Conservation (phyloP, 83 land plant species). For the Larix sibirica region DNA sequence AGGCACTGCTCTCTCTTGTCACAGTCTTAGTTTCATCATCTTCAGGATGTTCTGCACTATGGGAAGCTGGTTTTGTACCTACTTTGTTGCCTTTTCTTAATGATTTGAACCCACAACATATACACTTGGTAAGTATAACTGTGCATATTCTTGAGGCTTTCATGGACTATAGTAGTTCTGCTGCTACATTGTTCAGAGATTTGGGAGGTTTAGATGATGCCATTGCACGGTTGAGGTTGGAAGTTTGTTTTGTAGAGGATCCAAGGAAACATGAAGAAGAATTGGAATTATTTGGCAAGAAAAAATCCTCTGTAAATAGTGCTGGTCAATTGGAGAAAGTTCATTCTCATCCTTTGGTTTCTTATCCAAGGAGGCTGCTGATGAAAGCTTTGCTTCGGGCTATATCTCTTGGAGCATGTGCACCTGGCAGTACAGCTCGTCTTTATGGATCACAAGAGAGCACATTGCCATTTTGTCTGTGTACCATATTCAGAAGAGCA, state of each 20-base stretch:
- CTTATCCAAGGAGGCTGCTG: conserved; percentile 61
- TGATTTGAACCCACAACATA: conserved; percentile 41
- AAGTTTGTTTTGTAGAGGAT: conserved; percentile 62
- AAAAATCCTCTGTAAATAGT: conserved; percentile 28
- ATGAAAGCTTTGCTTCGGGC: conserved; percentile 85
- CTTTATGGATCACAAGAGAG: conserved; percentile 79
- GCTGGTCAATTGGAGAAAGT: conserved; percentile 43
- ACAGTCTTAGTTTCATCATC: conserved; percentile 46
- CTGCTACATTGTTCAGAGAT: conserved; percentile 81
- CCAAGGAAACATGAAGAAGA: conserved; percentile 33
- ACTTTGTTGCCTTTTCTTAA: conserved; percentile 6
- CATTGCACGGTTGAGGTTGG: conserved; percentile 61
- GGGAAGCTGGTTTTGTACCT: conserved; percentile 45
- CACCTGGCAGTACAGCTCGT: conserved; percentile 69
- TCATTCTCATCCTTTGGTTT: conserved; percentile 42
- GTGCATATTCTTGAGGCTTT: conserved; percentile 75
- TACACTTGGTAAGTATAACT: conserved; percentile 64
- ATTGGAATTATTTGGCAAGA: conserved; percentile 21
- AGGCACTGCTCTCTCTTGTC: conserved; percentile 46
- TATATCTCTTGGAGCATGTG: conserved; percentile 88
- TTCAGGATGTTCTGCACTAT: conserved; percentile 39
- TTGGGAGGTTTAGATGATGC: conserved; percentile 89
- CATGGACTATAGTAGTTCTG: conserved; percentile 76
- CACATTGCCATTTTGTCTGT: conserved; percentile 66
- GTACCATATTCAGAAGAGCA: conserved; percentile 76